phyloP scores from a whole-genome alignment of 306 rosid genomes.

The Cicer pinnatifidum region DNA sequence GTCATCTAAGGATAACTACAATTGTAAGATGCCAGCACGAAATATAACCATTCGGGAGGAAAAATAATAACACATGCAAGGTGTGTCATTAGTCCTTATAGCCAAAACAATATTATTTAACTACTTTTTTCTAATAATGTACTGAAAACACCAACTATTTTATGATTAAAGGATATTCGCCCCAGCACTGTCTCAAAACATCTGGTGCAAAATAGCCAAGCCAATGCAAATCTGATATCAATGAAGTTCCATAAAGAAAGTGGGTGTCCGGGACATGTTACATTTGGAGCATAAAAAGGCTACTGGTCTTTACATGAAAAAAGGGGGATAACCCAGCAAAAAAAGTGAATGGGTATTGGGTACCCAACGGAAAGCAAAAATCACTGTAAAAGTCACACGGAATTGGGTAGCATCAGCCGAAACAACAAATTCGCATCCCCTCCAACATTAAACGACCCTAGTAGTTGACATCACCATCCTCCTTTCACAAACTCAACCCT shows the following conservation, averaged over 20 bases:
- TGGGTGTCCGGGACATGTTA: slow-evolving; percentile 6
- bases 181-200: slow-evolving; percentile 2
- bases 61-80: slow-evolving; percentile 1
- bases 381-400: slow-evolving; percentile 5
- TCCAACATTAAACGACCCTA: slow-evolving; percentile 21
- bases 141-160: slow-evolving; percentile 16
- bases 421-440: slow-evolving; percentile 1
- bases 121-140: not conserved
- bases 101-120: not conserved
- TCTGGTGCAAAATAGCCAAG: slow-evolving; percentile 17
- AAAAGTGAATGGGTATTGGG: not conserved
- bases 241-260: slow-evolving; percentile 30
- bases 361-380: slow-evolving; percentile 26
- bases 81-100: not conserved
- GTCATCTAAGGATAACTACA: too few species aligned
- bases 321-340: slow-evolving; percentile 20
- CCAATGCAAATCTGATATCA: slow-evolving; percentile 4
- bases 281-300: slow-evolving; percentile 8
- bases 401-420: slow-evolving; percentile 37
- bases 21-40: not conserved
- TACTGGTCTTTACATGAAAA: slow-evolving; percentile 36
- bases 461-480: not conserved
- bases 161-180: slow-evolving; percentile 14
- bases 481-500: slow-evolving; percentile 29
- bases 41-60: not conserved